phyloP scores from a whole-genome alignment of 768 basidiomycete species.

The Sistotremastrum suecicum region DNA sequence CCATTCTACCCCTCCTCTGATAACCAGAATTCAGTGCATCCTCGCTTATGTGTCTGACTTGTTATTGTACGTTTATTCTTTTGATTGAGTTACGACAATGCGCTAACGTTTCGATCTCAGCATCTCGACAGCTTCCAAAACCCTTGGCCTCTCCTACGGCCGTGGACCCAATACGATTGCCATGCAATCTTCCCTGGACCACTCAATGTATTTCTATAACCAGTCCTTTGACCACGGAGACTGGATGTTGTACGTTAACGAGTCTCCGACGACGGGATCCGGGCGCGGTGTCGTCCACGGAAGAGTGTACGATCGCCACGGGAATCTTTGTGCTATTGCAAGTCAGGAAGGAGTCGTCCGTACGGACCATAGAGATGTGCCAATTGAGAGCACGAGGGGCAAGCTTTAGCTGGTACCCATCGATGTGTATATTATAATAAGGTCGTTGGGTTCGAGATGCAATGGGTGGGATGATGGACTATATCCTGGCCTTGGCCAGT shows the following conservation, averaged over 20 bases:
- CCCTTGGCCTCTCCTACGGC: conserved; percentile 30
- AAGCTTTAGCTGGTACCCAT: no score
- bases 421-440: no score
- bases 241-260: conserved; percentile 66
- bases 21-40: conserved; percentile 39
- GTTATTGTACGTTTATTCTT: conserved; percentile 41
- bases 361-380: conserved; percentile 19
- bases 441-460: no score
- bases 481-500: neutral
- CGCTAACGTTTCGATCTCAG: conserved; percentile 22
- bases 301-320: conserved; percentile 57
- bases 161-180: neutral
- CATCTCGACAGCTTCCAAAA: conserved; percentile 37
- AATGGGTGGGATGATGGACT: neutral
- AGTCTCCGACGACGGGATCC: conserved; percentile 45
- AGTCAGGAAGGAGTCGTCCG: conserved; percentile 73
- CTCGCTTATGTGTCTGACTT: conserved; percentile 68
- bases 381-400: no score
- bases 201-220: conserved; percentile 67
- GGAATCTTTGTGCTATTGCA: conserved; percentile 57
- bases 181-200: conserved; percentile 56
- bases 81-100: neutral
- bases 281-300: conserved; percentile 62
- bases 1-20: neutral
- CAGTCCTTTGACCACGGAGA: conserved; percentile 66